Conservation (phyloP, 208 protist species). For the Sergeia podlipaevii region DNA sequence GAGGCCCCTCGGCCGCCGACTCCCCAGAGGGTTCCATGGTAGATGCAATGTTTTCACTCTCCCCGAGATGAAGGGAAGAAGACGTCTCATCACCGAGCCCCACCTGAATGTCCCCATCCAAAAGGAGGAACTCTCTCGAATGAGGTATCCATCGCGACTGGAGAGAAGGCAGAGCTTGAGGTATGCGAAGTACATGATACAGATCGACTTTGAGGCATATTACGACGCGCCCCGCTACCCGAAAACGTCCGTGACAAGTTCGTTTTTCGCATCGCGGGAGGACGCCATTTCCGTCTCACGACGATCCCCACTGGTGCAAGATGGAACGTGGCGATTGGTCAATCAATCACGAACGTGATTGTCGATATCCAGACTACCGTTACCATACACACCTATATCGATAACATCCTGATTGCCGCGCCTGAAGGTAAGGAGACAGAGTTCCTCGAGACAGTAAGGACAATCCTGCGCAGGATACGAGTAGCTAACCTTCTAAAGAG, state of each 20-base stretch:
- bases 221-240: conserved; percentile 24
- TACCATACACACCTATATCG: conserved; percentile 17
- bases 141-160: conserved; percentile 12
- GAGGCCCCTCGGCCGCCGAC: no score
- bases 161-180: conserved; percentile 9
- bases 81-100: conserved; percentile 24
- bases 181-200: conserved; percentile 13
- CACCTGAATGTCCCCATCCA: conserved; percentile 15
- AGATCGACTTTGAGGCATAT: conserved; percentile 33
- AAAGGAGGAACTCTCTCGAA: conserved; percentile 17
- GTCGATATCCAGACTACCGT: conserved; percentile 17
- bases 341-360: conserved; percentile 18
- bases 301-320: conserved; percentile 23
- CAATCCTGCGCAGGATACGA: conserved; percentile 11
- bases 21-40: no score
- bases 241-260: conserved; percentile 16
- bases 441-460: conserved; percentile 13
- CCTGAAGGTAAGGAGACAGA: conserved; percentile 15
- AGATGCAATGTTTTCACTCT: conserved; percentile 16
- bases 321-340: conserved; percentile 18
- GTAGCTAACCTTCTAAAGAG: conserved; percentile 18
- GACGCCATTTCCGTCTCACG: conserved; percentile 7
- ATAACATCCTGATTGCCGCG: conserved; percentile 28
- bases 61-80: conserved; percentile 17
- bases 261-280: conserved; percentile 12